phyloP scores from a whole-genome alignment of 805 yeast genomes.

The Candida alai region DNA sequence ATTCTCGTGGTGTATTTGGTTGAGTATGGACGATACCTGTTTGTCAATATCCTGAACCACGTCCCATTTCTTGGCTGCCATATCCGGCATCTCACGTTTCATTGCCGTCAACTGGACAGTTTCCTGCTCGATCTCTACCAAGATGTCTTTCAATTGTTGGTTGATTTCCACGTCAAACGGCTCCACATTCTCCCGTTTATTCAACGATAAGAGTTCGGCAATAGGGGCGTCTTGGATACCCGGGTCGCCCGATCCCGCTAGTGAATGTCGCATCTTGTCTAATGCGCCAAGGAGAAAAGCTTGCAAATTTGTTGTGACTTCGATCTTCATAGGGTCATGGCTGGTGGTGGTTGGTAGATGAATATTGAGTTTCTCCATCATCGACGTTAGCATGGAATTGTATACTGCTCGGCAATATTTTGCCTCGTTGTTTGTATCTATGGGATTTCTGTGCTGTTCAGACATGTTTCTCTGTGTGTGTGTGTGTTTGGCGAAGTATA shows the following conservation, averaged over 20 bases:
- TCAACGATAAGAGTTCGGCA: conserved; percentile 29
- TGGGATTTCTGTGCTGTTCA: no score
- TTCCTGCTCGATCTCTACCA: conserved; percentile 58
- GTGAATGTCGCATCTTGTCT: conserved; percentile 51
- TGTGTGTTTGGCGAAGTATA: no score
- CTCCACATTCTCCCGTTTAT: conserved; percentile 46
- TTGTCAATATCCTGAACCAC: conserved; percentile 29
- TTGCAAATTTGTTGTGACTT: conserved; percentile 41
- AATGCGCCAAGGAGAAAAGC: conserved; percentile 50
- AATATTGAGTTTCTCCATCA: conserved; percentile 43
- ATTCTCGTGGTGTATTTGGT: conserved; percentile 13
- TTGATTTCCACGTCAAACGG: conserved; percentile 69
- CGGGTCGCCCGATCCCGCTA: conserved; percentile 45
- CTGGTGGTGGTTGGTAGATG: conserved; percentile 43
- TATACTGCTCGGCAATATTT: no score
- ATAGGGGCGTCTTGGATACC: neutral
- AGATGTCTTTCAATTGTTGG: conserved; percentile 51
- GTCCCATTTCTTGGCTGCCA: conserved; percentile 35
- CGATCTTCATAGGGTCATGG: conserved; percentile 47
- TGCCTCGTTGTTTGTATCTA: no score
- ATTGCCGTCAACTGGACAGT: conserved; percentile 54
- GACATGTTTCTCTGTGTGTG: no score
- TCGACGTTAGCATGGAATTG: conserved; percentile 37
- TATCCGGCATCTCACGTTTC: conserved; percentile 49
- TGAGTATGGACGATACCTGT: conserved; percentile 24